Base-by-base conservation (phyloP, 1,284 basidiomycete genomes). In the Moniliophthora roreri region DNA sequence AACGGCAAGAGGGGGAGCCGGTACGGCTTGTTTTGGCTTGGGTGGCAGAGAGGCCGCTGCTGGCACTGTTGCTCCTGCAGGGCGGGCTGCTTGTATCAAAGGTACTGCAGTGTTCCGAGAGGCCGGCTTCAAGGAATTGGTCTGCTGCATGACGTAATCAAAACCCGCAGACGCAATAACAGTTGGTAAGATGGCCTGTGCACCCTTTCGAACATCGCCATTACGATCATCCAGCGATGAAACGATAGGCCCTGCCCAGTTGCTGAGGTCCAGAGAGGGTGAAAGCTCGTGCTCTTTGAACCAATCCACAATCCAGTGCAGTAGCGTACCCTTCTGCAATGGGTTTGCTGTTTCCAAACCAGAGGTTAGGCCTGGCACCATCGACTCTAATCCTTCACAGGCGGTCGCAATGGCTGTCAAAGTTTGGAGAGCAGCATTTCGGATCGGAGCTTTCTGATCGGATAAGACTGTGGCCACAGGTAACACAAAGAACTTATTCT, bases 391-490 rank as follows among this genome's bases (percentile, higher is more conserved):
- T 6, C 90, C 86, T 48, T 92, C 91, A 62, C 91, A 91, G 11
- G 93, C 91, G 20, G 85, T 85, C 6, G 91, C 89, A 50, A 99
- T 95, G 3, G 91, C 87, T 3, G 84, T 84, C 57, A 99, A 75
- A 0, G 94, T 87, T 48, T 85, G 80, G 3, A 93, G 65, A 11
- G 87, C 97, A 26, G 91, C 84, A 2, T 84, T 75, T 40, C 97
- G 87, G 35, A 95, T 89, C 5, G 87, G 87, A 1, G 89, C 87
- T 70, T 99, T 99, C 67, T 96, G 93, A 66, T 99, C 97, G 6
- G 95, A 84, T 5, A 98, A 80, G 4, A 95, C 93, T 21, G 88
- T 88, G 1, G 88, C 85, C 8, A 98, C 80, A 0, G 95, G 85
- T 0, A 85, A 71, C 9, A 85, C 82, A 60, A 95, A 90, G 45